Evolutionary conservation across 371 early-diverging fungal species (phyloP), one percentile per base, ranked within the genome.

Genomic region (Mucor plumbeus): DNA sequence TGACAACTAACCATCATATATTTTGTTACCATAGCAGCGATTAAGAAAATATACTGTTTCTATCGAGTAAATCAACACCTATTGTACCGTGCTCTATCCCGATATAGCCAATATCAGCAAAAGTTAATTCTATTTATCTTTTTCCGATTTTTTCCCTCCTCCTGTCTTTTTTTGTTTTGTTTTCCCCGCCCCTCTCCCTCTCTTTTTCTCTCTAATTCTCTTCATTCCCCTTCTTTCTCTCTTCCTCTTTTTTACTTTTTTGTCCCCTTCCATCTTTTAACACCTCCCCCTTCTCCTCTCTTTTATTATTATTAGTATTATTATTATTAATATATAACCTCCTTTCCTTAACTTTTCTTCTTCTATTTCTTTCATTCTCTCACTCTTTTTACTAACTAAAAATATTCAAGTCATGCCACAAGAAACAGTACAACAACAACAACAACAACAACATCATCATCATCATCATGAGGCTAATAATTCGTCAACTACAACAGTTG

Each of bases 391-490:
- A 5, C n/a, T 55, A 26, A 10, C 15, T 35, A 36, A 39, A 10
- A 40, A 26, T 54, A 64, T 64, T 50, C 53, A 40, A 40, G 61
- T 53, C 17, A 53, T 50, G 50, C 50, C 50, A 4, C 50, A 50
- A 26, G 50, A 50, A 11, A 68, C 11, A 54, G 9, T 6, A 39
- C 21, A 48, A 39, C 53, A 60, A 61, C 44, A 41, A 11, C 50
- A 19, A 48, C 48, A 19, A 19, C 48, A 17, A 48, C 38, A 38
- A 4, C 26, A 26, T 15, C 43, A n/a, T 15, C 43, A 14, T 1
- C 48, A 19, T 4, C 48, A 50, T 8, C 26, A 50, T 11, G 21
- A 7, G 10, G 26, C 50, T 50, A 10, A 8, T 50, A 19, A 19
- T 10, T 4, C 21, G 17, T 8, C 50, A 1, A 26, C 19, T 21